Conservation (phyloP, 1,139 yeast species). For the Geotrichum macrosporum region DNA sequence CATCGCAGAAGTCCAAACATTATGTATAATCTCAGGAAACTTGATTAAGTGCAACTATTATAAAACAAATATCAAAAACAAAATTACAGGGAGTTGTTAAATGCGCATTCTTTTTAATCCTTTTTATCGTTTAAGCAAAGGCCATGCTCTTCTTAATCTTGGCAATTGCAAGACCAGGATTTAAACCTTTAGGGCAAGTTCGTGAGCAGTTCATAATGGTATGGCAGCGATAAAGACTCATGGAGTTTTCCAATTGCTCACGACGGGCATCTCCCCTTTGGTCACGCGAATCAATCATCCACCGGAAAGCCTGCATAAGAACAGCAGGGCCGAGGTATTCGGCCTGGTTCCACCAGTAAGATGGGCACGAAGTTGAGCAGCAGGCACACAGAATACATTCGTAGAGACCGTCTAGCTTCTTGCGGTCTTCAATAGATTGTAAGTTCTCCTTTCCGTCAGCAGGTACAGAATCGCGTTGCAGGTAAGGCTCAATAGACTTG, state of each 20-base stretch:
- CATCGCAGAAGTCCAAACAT: too few species aligned
- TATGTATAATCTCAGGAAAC: too few species aligned
- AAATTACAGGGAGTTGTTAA: background rate
- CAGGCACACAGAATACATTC: constrained; percentile 99
- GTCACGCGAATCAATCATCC: constrained; percentile 98
- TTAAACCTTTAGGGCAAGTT: constrained; percentile 98
- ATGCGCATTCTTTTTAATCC: background rate
- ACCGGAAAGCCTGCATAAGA: constrained; percentile 97
- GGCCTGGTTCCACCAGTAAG: constrained; percentile 99
- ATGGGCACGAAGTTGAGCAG: constrained; percentile 98
- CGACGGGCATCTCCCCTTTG: constrained; percentile 78
- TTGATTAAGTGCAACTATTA: too few species aligned
- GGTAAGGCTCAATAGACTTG: constrained; percentile 94
- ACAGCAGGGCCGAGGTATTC: constrained; percentile 98
- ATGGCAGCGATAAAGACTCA: constrained; percentile 98
- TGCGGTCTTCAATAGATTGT: constrained; percentile 89
- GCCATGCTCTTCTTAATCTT: constrained; percentile 94
- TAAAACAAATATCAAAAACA: too few species aligned
- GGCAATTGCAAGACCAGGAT: constrained; percentile 97
- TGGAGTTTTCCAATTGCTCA: constrained; percentile 89
- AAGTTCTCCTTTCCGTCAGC: constrained; percentile 90
- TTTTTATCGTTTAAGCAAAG: constrained; percentile 33
- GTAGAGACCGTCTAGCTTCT: constrained; percentile 92
- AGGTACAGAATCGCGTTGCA: constrained; percentile 79
- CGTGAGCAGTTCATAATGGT: constrained; percentile 97